These are phyloP conservation scores for Penicillium frequentans DNA, from an alignment of 2,329 filamentous ascomycete genomes.

Conservation along the genomic window DNA sequence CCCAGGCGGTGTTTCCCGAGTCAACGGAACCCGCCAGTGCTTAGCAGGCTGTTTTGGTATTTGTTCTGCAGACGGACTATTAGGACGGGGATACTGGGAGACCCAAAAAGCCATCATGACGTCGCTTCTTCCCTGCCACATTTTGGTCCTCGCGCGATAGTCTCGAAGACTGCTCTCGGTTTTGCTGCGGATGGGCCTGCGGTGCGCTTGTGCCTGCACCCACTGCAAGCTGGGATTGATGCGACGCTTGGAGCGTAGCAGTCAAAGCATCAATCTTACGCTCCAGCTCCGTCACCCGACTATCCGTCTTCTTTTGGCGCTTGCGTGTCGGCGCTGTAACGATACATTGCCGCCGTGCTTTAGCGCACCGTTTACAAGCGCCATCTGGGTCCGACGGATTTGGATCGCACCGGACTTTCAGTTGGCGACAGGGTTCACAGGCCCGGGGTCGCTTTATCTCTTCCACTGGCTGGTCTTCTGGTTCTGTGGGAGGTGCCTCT, in stretches of 20 bases:
- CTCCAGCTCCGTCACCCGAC: constrained; percentile 83
- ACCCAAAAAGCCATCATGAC: constrained; percentile 26
- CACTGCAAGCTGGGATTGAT: constrained; percentile 19
- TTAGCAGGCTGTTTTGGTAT: constrained; percentile 12
- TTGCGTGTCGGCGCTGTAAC: constrained; percentile 75
- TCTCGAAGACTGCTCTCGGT: constrained; percentile 31
- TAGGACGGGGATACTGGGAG: constrained; percentile 24
- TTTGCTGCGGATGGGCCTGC: constrained; percentile 33
- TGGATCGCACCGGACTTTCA: constrained; percentile 84
- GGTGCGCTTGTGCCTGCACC: not conserved
- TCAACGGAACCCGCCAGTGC: constrained; percentile 24
- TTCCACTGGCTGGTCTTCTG: constrained; percentile 21
- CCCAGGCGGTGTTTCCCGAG: constrained; percentile 11
- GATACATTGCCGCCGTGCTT: constrained; percentile 74
- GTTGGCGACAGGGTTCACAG: constrained; percentile 71
- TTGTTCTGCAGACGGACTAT: constrained; percentile 23
- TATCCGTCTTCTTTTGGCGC: constrained; percentile 89
- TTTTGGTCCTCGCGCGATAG: constrained; percentile 24
- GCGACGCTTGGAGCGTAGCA: constrained; percentile 67
- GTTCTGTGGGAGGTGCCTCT: constrained; percentile 5
- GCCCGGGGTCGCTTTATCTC: constrained; percentile 69
- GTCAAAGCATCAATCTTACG: constrained; percentile 90
- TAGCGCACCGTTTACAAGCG: constrained; percentile 73
- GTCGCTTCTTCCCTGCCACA: constrained; percentile 32
- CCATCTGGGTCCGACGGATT: constrained; percentile 63